These are phyloP conservation scores for Populus pruinosa DNA, from an alignment of 345 rosid genomes.

Conservation along the genomic window DNA sequence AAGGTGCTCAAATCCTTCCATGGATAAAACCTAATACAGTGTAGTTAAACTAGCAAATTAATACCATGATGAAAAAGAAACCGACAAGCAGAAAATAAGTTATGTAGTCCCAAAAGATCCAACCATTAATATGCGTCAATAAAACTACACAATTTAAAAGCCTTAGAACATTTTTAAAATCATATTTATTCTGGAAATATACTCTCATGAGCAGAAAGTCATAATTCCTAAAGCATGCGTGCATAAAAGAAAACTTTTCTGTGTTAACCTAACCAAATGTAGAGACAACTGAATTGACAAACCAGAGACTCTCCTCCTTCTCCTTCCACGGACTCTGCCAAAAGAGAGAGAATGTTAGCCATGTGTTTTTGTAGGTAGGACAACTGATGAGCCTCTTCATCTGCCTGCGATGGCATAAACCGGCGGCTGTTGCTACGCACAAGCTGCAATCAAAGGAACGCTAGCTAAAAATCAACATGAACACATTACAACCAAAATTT, in stretches of 20 bases:
- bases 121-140: not conserved
- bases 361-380: constrained; percentile 93
- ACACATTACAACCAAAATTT: not conserved
- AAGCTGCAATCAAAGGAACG: constrained; percentile 53
- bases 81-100: not conserved
- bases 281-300: constrained; percentile 20
- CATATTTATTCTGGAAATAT: not conserved
- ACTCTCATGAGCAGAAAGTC: not conserved
- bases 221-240: not conserved
- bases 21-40: constrained; percentile 67
- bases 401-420: constrained; percentile 89
- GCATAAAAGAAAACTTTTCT: not conserved
- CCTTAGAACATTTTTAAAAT: not conserved
- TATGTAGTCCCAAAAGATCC: not conserved
- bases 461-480: constrained; percentile 7
- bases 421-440: constrained; percentile 98
- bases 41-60: constrained; percentile 19
- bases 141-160: not conserved
- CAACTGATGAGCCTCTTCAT: constrained; percentile 97
- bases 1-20: constrained; percentile 96
- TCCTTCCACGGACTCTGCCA: constrained; percentile 88
- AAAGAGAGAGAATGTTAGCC: constrained; percentile 77
- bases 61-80: constrained; percentile 4
- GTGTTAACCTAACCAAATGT: not conserved
- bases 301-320: constrained; percentile 91